Base-by-base conservation (phyloP, 495 filamentous ascomycete species). In the Xylaria acuta region DNA sequence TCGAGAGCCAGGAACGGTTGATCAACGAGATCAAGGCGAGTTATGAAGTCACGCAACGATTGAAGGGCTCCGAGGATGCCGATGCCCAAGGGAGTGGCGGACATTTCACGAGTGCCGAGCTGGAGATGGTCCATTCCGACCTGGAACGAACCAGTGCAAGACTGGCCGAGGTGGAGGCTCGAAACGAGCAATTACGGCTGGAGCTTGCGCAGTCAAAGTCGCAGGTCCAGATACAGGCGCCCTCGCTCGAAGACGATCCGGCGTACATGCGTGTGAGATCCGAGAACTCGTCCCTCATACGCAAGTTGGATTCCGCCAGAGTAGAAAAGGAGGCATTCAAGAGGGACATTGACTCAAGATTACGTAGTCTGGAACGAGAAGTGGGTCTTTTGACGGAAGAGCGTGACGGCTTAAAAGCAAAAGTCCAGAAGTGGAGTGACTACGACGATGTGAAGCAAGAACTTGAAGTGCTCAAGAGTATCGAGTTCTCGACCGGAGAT, bases 401-500 rank as follows among this genome's bases (percentile, higher is more conserved):
- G 73, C 86, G 92, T 53, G 91, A 93, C 62, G 82, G 84, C 53
- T 84, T 98, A 53, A 92, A 91, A 76, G 85, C 86, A 34, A 97
- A 94, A 79, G 87, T 98, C 25, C 90, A 93, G 64, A 95, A 93
- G 76, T 95, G 94, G 89, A 88, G 91, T 74, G 97, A 99, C 79
- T 99, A 99, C 76, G 94, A 97, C 45, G 94, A 98, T 72, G 91
- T 99, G 58, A 97, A 96, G 78, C 91, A 94, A 68, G 97, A 99
- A 81, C 86, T 99, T 32, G 96, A 98, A 75, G 94, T 99, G 59
- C 88, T 99, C 74, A 97, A 97, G 90, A 96, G 95, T 74, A 97
- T 99, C 72, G 96, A 99, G 78, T 97, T 99, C 76, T 90, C 95
- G 0, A 93, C 93, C 0, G 93, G 93, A 11, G 94, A 97, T 73